Evolutionary conservation across 371 early-diverging fungal genomes (phyloP), one percentile per base, ranked within the genome.

Genomic region (Mucor piriformis): DNA sequence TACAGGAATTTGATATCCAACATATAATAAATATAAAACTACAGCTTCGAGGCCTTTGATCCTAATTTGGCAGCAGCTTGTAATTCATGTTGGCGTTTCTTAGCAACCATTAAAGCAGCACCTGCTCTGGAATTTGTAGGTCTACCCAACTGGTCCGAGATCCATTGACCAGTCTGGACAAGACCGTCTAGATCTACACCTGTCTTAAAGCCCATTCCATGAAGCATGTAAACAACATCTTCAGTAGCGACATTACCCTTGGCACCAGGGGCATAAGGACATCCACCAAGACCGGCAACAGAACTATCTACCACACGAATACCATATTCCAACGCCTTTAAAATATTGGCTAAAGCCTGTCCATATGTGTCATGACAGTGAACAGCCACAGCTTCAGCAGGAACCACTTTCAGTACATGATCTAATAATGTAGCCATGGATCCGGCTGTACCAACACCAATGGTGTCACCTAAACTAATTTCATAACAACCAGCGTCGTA

Each of bases 281-380:
- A 98, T 25, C 98, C 98, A 42, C 97, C 95, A 70, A 98, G 81
- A 11, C 98, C 98, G 18, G 95, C 93, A 18, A 96, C 90, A 0
- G 95, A 93, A 49, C 91, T 88, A 70, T 98, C 98, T 4, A 98
- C 92, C 0, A 92, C 90, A 15, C 96, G 87, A 48, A 98, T 78
- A 4, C 97, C 98, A 54, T 84, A 80, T 79, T 92, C 85, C 5
- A 95, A 64, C 0, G 97, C 88, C 23, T 88, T 88, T 15, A 86
- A 76, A 52, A 97, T 96, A 62, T 98, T 98, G 33, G 93, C 97
- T 37, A 98, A 76, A 0, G 97, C 98, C 72, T 95, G 96, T 6
- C 98, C 98, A 73, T 96, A 98, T 8, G 98, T 98, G 73, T 98
- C 97, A 62, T 98, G 98, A 65, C 94, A 96, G 63, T 98, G 98